Conservation (phyloP, 306 rosid genomes). For the Quercus engelmannii region DNA sequence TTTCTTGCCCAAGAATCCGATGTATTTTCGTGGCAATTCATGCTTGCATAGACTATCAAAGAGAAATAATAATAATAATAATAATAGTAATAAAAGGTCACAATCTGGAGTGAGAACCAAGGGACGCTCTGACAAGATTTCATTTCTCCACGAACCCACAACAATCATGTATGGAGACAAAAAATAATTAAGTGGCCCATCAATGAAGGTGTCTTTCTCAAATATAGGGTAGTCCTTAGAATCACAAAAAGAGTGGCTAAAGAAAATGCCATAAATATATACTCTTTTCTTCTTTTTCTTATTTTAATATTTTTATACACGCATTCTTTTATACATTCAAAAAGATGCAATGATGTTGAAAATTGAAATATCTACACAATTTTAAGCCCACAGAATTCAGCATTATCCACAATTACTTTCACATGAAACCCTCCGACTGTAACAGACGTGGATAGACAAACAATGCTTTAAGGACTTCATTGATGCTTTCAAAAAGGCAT, state of each 20-base stretch:
- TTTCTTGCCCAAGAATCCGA: not conserved
- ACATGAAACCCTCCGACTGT: too few species aligned
- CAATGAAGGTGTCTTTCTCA: not conserved
- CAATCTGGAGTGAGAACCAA: not conserved
- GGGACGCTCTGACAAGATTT: not conserved
- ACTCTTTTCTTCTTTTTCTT: not conserved
- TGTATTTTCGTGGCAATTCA: not conserved
- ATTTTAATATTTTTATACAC: not conserved
- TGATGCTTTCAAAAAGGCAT: too few species aligned
- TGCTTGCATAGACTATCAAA: not conserved
- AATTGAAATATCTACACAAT: conserved; percentile 2
- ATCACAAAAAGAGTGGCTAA: conserved; percentile 28
- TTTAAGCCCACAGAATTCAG: not conserved
- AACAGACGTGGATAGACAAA: too few species aligned
- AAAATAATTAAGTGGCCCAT: not conserved
- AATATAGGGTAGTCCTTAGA: not conserved
- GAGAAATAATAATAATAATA: not conserved
- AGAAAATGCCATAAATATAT: conserved; percentile 8
- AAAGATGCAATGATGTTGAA: not conserved
- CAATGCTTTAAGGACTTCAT: too few species aligned
- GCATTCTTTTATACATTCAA: not conserved
- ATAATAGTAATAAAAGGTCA: not conserved
- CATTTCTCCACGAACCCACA: conserved; percentile 10
- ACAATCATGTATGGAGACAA: not conserved
- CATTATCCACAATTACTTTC: conserved; percentile 16